These are phyloP conservation scores for Trifolium repens DNA, from an alignment of 306 rosid genomes.

Conservation along the genomic window DNA sequence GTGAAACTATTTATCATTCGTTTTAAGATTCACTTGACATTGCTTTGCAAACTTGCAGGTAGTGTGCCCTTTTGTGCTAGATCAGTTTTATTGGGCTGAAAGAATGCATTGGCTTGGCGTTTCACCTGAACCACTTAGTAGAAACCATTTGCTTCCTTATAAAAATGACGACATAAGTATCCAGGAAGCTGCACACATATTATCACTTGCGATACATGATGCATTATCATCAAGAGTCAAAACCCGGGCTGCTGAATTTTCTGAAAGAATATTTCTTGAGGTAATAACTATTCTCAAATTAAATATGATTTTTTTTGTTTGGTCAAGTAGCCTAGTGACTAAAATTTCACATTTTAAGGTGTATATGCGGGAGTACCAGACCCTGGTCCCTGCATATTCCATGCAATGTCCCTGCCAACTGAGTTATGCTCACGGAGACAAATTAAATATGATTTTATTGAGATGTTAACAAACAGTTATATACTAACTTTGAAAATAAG, in stretches of 20 bases:
- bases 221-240: conserved; percentile 64
- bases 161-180: conserved; percentile 46
- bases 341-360: too few species aligned
- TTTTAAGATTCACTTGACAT: conserved; percentile 27
- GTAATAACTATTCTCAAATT: conserved; percentile 47
- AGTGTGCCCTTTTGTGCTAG: conserved; percentile 77
- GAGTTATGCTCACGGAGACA: too few species aligned
- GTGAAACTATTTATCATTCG: neutral
- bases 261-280: conserved; percentile 63
- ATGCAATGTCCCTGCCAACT: too few species aligned
- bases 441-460: neutral
- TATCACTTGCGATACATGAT: conserved; percentile 57
- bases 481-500: neutral
- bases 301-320: neutral
- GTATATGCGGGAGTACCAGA: too few species aligned
- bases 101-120: conserved; percentile 91
- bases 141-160: conserved; percentile 68
- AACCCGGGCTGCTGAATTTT: conserved; percentile 65
- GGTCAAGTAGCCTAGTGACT: too few species aligned
- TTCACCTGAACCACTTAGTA: conserved; percentile 73
- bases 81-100: conserved; percentile 93
- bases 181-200: conserved; percentile 59
- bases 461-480: neutral
- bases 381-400: too few species aligned
- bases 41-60: conserved; percentile 57